Conservation (phyloP, 2,329 filamentous ascomycete species). For the Hypocreales sp. region DNA sequence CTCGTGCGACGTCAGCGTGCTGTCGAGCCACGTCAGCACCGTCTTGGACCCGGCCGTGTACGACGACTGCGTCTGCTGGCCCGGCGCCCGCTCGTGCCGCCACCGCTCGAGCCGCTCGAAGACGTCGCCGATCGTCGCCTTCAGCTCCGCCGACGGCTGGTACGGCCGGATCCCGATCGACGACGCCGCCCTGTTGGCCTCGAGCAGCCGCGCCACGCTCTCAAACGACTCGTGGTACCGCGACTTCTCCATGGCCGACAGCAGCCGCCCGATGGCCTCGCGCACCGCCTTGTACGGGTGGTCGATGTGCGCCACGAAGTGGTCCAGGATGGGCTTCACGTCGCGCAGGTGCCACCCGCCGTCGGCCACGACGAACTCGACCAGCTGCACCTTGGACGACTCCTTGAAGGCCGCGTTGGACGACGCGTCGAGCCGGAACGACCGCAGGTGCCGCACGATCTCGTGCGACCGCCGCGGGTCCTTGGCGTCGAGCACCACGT, state of each 20-base stretch:
- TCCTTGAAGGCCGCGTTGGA: conserved; percentile 99
- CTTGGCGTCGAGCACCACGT: conserved; percentile 74
- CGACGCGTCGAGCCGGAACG: conserved; percentile 81
- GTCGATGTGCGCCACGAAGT: conserved; percentile 84
- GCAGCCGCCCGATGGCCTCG: conserved; percentile 81
- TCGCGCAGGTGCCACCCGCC: conserved; percentile 93
- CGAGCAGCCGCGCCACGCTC: conserved; percentile 59
- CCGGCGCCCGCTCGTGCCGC: conserved; percentile 69
- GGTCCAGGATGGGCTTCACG: conserved; percentile 71
- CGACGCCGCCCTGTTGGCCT: conserved; percentile 63
- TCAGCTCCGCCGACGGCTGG: conserved; percentile 58
- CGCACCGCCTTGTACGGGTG: conserved; percentile 97
- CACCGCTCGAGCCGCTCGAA: conserved; percentile 73
- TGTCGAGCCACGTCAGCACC: conserved; percentile 87
- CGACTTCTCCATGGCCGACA: conserved; percentile 79
- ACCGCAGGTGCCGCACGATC: conserved; percentile 64
- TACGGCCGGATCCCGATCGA: conserved; percentile 80
- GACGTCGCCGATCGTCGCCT: conserved; percentile 53
- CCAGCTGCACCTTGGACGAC: conserved; percentile 82
- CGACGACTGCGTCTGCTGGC: conserved; percentile 81
- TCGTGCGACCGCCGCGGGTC: conserved; percentile 82
- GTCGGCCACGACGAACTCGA: conserved; percentile 78
- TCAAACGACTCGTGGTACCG: conserved; percentile 89
- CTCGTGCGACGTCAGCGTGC: conserved; percentile 77
- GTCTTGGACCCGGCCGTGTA: conserved; percentile 97